Evolutionary conservation across 371 early-diverging fungal species (phyloP), one percentile per base, ranked within the genome.

Genomic region (Mucor sp.): DNA sequence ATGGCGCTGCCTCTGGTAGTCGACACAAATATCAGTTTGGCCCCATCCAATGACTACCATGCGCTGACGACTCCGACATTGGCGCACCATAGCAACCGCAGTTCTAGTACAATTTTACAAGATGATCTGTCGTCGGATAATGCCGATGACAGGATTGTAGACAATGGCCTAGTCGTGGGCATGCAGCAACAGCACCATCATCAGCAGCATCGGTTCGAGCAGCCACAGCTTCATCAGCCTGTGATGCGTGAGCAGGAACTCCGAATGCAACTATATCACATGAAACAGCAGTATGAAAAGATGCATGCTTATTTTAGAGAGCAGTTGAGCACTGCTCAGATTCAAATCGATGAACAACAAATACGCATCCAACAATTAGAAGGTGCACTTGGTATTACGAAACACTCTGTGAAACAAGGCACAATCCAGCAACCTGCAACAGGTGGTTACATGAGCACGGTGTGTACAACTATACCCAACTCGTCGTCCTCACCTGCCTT

Each of bases 331-430:
- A 43, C 14, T 53, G 66, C 71, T 37, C 61, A 58, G 32, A 58
- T 61, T 32, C 65, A 66, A 59, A 68, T 68, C 17, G 56, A 68
- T 57, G 65, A 65, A 58, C 69, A 72, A 37, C 41, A 60, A 59
- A 8, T 55, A 53, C 68, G 63, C 47, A 72, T 72, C 21, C 65
- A 66, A 32, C 62, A 65, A 14, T 58, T 72, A 30, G 72, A 72
- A 65, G 48, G 39, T 21, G 60, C 65, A 6, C 50, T 72, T 23
- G 50, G 57, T 41, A 14, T 61, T 48, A 33, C 63, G 37, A 64
- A 60, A 30, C 60, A 69, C 23, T 57, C 58, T 19, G 62, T 70
- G 65, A 65, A 70, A 66, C 58, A 58, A 6, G 39, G 19, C 32
- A 65, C 61, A 62, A 43, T 37, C 19, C 60, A 60, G 32, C 50